Base-by-base conservation (phyloP, 108 stramenopile species). In the Nitzschia putrida region DNA sequence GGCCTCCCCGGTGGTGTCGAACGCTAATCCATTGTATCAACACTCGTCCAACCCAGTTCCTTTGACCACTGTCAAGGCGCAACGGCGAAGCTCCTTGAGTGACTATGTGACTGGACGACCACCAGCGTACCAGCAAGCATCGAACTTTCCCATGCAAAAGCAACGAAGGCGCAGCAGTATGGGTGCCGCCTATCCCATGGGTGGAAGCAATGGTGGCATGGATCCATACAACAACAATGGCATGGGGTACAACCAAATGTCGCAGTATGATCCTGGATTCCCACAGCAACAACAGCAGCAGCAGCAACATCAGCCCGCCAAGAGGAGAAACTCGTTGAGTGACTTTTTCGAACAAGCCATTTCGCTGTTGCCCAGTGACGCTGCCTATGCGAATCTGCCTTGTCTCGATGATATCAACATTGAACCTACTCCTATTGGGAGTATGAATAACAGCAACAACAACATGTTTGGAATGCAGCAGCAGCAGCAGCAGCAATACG, bases 331-430 rank as follows among this genome's bases (percentile, higher is more conserved):
- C 44, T 63, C 61, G 0, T 25, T 63, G 10, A 40, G 38, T 25
- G 61, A 63, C 10, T 63, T 63, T 63, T 63, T 63, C 23, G 61
- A 63, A n/a, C 61, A 47, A 22, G 61, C 61, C 2, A 18, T 63
- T 14, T 40, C 16, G 8, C 23, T 63, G 22, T 47, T 63, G 61
- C 61, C 61, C 0, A n/a, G 38, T 23, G 61, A 45, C 9, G 61
- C 7, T 44, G 61, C 61, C 7, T 63, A 45, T 63, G 61, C 61
- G 10, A 45, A n/a, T 20, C 22, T 63, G 61, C 61, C 61, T 21
- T 63, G 61, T 38, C 40, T 63, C 38, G 61, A 63, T 23, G n/a
- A n/a, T 47, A n/a, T 63, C 18, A 49, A 49, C 18, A 18, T 49
- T 16, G 47, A 49, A 49, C 47, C 47, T 18, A 49, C 47, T 4